Percentiles rank a stretch among this genome's conserved stretches.
Conservation (phyloP, 805 yeast species). For the Suhomyces kilbournensis region DNA sequence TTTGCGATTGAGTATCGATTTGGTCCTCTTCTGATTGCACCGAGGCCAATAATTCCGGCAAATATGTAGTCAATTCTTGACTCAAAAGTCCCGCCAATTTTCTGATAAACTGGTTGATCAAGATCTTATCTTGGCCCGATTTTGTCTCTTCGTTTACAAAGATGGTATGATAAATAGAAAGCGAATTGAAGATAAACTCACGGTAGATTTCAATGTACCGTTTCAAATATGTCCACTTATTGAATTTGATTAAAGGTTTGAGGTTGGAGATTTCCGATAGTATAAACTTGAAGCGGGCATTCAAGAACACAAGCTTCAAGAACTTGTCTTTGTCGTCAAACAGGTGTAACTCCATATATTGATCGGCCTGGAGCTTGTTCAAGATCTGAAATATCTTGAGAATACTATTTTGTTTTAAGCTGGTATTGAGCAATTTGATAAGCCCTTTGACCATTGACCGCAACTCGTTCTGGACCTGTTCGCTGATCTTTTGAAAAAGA, state of each 20-base stretch:
- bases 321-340: slow-evolving; percentile 12
- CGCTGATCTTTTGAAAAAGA: slow-evolving; percentile 49
- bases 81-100: slow-evolving; percentile 26
- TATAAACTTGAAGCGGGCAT: slow-evolving; percentile 68
- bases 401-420: slow-evolving; percentile 73
- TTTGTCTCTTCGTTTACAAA: slow-evolving; percentile 34
- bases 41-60: slow-evolving; percentile 16
- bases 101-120: slow-evolving; percentile 28
- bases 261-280: slow-evolving; percentile 56
- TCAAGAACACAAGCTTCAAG: slow-evolving; percentile 56
- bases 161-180: slow-evolving; percentile 62
- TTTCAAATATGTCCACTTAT: slow-evolving; percentile 62
- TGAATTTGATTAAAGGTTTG: slow-evolving; percentile 52
- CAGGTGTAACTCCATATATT: slow-evolving; percentile 22
- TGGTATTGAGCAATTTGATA: slow-evolving; percentile 66
- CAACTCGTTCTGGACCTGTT: slow-evolving; percentile 53
- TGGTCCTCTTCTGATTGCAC: slow-evolving; percentile 18
- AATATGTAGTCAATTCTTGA: slow-evolving; percentile 19
- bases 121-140: slow-evolving; percentile 19
- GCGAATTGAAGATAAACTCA: slow-evolving; percentile 74
- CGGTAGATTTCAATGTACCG: slow-evolving; percentile 80
- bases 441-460: slow-evolving; percentile 68
- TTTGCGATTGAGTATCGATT: slow-evolving; percentile 38
- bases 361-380: slow-evolving; percentile 44
- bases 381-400: slow-evolving; percentile 77